Conservation (phyloP, 1,139 yeast species). For the Candida pseudoviswanathii region DNA sequence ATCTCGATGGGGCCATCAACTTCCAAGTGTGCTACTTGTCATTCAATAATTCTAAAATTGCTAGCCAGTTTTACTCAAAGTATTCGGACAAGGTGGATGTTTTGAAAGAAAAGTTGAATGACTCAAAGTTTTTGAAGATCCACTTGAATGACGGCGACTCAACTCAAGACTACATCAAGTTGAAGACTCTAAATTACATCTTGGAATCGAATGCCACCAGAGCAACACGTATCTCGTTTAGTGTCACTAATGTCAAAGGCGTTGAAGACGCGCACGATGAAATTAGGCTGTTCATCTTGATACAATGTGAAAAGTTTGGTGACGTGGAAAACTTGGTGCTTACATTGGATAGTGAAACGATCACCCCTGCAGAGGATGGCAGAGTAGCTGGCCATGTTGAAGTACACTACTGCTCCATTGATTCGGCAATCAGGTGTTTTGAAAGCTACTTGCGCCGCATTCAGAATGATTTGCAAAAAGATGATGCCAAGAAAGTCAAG, state of each 20-base stretch:
- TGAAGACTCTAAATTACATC: conserved; percentile 46
- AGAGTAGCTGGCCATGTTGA: conserved; percentile 19
- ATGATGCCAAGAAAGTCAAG: conserved; percentile 16
- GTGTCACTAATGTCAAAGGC: conserved; percentile 12
- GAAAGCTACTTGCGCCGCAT: conserved; percentile 34
- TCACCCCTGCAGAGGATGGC: background rate
- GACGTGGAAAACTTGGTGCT: conserved; percentile 35
- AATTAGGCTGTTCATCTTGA: conserved; percentile 16
- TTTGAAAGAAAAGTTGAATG: conserved; percentile 28
- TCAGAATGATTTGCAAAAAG: conserved; percentile 24
- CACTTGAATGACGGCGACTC: conserved; percentile 29
- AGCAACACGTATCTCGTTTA: conserved; percentile 27
- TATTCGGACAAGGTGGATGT: conserved; percentile 30
- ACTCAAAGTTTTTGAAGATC: conserved; percentile 35
- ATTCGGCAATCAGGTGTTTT: conserved; percentile 40
- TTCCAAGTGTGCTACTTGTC: conserved; percentile 40
- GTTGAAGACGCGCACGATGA: conserved; percentile 3
- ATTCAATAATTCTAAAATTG: conserved; percentile 40
- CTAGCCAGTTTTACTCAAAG: conserved; percentile 37
- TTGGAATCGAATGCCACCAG: conserved; percentile 45
- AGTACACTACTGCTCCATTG: conserved; percentile 45
- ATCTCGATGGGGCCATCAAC: conserved; percentile 15
- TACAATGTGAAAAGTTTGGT: conserved; percentile 35
- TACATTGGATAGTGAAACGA: background rate
- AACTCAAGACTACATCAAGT: conserved; percentile 40